A percentile compares a stretch with the other conserved stretches of the same genome.
phyloP scores from a whole-genome alignment of 2,329 filamentous ascomycete species.

The Monilinia aucupariae region DNA sequence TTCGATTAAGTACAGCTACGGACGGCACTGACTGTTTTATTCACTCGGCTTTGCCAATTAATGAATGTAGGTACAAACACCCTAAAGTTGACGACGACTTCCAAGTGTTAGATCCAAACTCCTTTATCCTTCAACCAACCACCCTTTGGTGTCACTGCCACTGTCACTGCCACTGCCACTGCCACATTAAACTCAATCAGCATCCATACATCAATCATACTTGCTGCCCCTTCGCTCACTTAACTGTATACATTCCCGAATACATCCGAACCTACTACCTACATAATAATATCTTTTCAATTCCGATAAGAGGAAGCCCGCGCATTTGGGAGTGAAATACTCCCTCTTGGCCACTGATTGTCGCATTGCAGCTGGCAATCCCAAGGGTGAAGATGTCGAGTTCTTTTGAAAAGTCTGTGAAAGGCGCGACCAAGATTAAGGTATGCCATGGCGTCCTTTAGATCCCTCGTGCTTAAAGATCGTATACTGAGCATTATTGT shows the following conservation, averaged over 20 bases:
- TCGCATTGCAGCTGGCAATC: slow-evolving; percentile 15
- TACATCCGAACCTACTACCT: slow-evolving; percentile 1
- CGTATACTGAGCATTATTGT: slow-evolving; percentile 19
- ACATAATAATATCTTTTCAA: neutral
- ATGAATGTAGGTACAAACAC: too few species aligned
- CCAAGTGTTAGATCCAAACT: neutral
- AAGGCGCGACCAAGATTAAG: slow-evolving; percentile 98
- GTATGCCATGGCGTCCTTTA: slow-evolving; percentile 43
- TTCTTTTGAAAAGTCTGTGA: slow-evolving; percentile 98
- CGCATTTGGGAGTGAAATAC: slow-evolving; percentile 13
- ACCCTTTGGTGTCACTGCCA: neutral
- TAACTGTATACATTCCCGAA: neutral
- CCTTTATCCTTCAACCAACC: neutral
- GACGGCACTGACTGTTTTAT: neutral
- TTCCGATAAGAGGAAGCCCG: slow-evolving; percentile 8
- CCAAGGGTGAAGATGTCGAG: slow-evolving; percentile 55
- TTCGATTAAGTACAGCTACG: slow-evolving; percentile 3
- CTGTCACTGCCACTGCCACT: too few species aligned
- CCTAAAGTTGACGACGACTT: neutral
- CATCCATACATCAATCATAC: neutral
- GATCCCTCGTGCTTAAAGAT: neutral
- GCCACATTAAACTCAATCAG: neutral
- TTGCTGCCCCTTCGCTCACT: slow-evolving; percentile 9
- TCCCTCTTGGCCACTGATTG: slow-evolving; percentile 13
- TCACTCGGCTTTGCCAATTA: too few species aligned